Evolutionary conservation across 768 basidiomycete species (phyloP).

Genomic region (Fomitopsis pulvina): DNA sequence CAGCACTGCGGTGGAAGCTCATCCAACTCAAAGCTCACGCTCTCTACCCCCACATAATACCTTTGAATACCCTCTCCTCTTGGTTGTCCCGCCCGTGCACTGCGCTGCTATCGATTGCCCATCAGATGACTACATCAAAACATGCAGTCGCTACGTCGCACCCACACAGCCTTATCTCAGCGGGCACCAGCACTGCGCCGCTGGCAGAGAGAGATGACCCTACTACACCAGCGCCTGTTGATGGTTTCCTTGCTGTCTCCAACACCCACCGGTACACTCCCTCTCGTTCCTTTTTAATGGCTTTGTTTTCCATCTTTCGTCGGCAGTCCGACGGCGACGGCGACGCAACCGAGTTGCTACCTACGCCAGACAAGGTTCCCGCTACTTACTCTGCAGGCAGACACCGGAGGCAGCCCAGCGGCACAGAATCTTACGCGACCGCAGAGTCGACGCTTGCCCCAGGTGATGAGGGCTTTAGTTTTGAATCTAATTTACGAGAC

Average conservation of each 20-base stretch:
- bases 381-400: background rate
- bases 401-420: background rate
- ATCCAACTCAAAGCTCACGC: background rate
- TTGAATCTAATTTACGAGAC: conserved; percentile 20
- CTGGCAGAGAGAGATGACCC: background rate
- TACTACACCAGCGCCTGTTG: background rate
- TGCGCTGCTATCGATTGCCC: background rate
- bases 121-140: background rate
- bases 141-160: too few relatives aligned
- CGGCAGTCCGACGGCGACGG: background rate
- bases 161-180: background rate
- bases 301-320: background rate
- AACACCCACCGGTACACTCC: background rate
- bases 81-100: background rate
- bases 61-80: background rate
- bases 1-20: background rate
- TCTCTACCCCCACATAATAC: background rate
- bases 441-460: background rate
- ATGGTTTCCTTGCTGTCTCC: background rate
- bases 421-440: background rate
- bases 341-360: conserved; percentile 3
- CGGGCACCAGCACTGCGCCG: background rate
- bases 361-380: background rate
- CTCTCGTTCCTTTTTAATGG: conserved; percentile 2
- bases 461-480: conserved; percentile 19